Evolutionary conservation across 164 flowering plant species (phyloP), one percentile per base, ranked within the genome.

Genomic region (Litsea cubeba): DNA sequence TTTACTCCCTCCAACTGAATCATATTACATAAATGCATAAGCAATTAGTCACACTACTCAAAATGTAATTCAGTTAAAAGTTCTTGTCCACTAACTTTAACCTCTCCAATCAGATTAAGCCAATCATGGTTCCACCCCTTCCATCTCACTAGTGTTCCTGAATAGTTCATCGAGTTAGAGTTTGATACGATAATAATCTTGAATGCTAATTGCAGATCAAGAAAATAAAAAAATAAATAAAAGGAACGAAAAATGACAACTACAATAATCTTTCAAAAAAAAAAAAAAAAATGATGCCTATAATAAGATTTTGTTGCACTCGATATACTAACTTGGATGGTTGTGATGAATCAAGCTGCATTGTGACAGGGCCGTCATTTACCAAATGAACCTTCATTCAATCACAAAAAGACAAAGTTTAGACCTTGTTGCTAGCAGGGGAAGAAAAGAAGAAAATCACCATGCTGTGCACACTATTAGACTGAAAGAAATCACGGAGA

Each of bases 331-430:
- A 95, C 94, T 83, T 89, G 62, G 90, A 82, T 50, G 88, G 46
- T 78, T 79, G 86, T 8, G 88, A 74, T 7, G 97, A 92, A 74
- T 93, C 97, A n/a, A 95, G 90, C 79, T 93, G 99, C 95, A 95
- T 87, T 18, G 99, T 95, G 35, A 95, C 97, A 14, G 99, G 99
- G 17, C 97, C 99, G 83, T 91, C 97, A 72, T 95, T 95, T 65
- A 91, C 91, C 84, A 95, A 85, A 74, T 85, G 90, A 72, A 95
- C 97, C 97, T 94, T 69, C 73, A 64, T 14, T 69, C 1, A 57
- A 72, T n/a, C 28, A 28, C 22, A 69, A 17, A 3, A 54, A 54
- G 68, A 75, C 32, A 26, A 26, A 68, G 50, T 54, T 75, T 50
- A 78, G 63, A 6, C 57, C 30, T 54, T 28, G 26, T 35, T 68